These are phyloP conservation scores for Coemansia sp. DNA, from an alignment of 192 early-diverging fungal genomes.

Conservation along the genomic window DNA sequence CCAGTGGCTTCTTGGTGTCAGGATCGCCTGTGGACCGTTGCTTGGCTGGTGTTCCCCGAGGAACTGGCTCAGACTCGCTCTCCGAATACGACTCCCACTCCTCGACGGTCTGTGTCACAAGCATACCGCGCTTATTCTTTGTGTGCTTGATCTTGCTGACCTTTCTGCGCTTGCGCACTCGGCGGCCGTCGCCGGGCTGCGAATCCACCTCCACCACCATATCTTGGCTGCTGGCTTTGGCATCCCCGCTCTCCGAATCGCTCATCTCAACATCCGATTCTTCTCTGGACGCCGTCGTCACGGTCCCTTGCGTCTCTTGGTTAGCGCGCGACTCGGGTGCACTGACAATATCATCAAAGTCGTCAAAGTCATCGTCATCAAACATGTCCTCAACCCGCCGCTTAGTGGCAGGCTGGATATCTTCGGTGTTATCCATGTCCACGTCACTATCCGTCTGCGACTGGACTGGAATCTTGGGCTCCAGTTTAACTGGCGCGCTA, in stretches of 20 bases:
- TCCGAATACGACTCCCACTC: slow-evolving; percentile 53
- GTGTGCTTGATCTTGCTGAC: slow-evolving; percentile 45
- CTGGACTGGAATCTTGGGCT: background rate
- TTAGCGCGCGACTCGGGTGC: background rate
- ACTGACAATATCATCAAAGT: slow-evolving; percentile 1
- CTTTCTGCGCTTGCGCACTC: slow-evolving; percentile 52
- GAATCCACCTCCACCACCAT: background rate
- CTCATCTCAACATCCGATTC: slow-evolving; percentile 41
- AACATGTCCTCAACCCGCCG: slow-evolving; percentile 52
- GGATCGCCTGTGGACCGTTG: slow-evolving; percentile 3
- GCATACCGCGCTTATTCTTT: slow-evolving; percentile 52
- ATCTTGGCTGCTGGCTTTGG: background rate
- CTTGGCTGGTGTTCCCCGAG: slow-evolving; percentile 5
- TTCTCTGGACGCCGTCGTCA: background rate
- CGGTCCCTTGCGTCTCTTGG: slow-evolving; percentile 4
- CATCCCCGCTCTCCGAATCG: slow-evolving; percentile 9
- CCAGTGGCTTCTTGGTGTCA: background rate
- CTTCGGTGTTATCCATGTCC: slow-evolving; percentile 23
- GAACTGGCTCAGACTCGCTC: slow-evolving; percentile 32
- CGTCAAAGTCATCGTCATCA: slow-evolving; percentile 32
- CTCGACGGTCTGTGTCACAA: slow-evolving; percentile 47
- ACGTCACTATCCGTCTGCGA: slow-evolving; percentile 11
- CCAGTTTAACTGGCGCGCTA: background rate
- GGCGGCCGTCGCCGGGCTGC: slow-evolving; percentile 10
- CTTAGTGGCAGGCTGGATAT: slow-evolving; percentile 1